Evolutionary conservation across 306 rosid genomes (phyloP), one percentile per base, ranked within the genome.

Genomic region (Sophora flavescens): DNA sequence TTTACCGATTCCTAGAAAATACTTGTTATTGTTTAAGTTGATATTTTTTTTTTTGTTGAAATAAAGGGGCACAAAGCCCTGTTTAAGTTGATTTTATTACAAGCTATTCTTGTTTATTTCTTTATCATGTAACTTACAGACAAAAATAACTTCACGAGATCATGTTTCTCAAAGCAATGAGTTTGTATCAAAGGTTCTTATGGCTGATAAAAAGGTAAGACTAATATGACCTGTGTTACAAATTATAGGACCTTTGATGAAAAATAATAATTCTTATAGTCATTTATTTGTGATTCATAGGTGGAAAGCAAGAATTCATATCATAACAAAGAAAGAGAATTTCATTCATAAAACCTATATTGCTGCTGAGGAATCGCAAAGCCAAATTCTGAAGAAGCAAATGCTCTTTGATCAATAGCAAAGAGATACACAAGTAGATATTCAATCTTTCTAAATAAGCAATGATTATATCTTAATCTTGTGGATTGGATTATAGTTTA

Each of bases 371-470:
- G 87, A 91, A 80, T 87, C 80, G 16, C 87, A 86, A 70, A 63
- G 80, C 35, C 80, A 81, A 77, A 87, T 81, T 52, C 56, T 86
- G 75, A 90, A 88, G 75, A 88, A 89, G 78, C 68, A 89, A 80
- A 80, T 70, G 84, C 86, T 82, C 15, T 96, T 91, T 71, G 96
- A 89, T 84, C 89, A 84, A 72, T 97, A 95, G 62, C 92, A 95
- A 75, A 86, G 80, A 83, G 92, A 95, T 51, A 84, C 92, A 81
- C 84, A 82, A 80, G 99, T 89, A 80, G 7, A 70, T n/a, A n/a
- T n/a, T n/a, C n/a, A n/a, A n/a, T n/a, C n/a, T n/a, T n/a, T n/a
- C n/a, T n/a, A n/a, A n/a, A n/a, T n/a, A n/a, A n/a, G n/a, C n/a
- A n/a, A n/a, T n/a, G n/a, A n/a, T n/a, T n/a, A n/a, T n/a, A n/a